Evolutionary conservation across 306 rosid species (phyloP).

Genomic region (Prinsepia uniflora): DNA sequence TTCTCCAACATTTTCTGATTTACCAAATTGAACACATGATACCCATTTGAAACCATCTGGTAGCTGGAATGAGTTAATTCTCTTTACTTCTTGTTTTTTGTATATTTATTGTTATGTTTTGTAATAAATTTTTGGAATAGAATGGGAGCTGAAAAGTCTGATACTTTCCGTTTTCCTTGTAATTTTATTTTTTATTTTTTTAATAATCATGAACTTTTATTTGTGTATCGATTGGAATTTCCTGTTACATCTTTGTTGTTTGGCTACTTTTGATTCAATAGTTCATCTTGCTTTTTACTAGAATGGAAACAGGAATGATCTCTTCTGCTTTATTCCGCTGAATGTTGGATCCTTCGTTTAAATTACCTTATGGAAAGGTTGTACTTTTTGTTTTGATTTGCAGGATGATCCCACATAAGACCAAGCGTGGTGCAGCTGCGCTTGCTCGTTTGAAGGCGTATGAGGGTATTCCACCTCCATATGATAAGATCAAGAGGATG

Average conservation of each 20-base stretch:
- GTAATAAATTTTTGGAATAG: background rate
- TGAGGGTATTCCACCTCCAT: constrained; percentile 61
- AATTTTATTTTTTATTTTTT: background rate
- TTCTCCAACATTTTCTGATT: background rate
- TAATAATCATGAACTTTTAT: background rate
- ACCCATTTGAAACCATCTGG: background rate
- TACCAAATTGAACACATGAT: background rate
- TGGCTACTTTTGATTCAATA: background rate
- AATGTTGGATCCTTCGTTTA: background rate
- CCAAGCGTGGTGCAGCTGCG: constrained; percentile 63
- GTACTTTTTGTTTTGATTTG: background rate
- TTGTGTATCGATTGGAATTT: too few species aligned
- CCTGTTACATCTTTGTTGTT: background rate
- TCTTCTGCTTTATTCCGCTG: background rate
- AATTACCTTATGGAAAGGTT: background rate
- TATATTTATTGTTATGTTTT: background rate
- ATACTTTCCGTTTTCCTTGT: background rate
- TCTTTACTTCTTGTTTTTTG: background rate
- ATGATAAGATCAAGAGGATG: constrained; percentile 57
- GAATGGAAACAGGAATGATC: background rate
- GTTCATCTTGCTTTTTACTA: background rate
- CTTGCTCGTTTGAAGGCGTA: constrained; percentile 57
- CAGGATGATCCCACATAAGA: constrained; percentile 66
- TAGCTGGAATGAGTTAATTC: background rate
- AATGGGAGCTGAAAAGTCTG: background rate